phyloP scores from a whole-genome alignment of 306 rosid genomes.

The Inga laurina region DNA sequence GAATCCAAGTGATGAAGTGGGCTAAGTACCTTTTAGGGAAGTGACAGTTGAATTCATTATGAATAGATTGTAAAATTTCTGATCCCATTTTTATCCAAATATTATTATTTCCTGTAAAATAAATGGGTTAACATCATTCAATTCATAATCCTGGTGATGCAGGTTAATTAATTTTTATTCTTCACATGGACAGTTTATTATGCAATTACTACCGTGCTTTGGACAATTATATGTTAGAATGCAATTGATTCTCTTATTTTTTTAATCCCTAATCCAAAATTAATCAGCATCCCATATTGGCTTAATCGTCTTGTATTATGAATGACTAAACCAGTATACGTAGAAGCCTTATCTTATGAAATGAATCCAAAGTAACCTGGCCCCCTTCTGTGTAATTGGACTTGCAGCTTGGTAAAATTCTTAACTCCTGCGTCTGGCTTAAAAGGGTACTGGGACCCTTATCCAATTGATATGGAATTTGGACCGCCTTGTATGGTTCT shows the following conservation, averaged over 20 bases:
- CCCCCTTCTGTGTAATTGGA: constrained; percentile 23
- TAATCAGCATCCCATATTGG: constrained; percentile 2
- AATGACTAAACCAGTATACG: background rate
- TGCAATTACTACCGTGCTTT: background rate
- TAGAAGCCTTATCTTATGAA: constrained; percentile 15
- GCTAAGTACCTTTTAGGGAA: constrained; percentile 8
- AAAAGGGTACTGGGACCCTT: constrained; percentile 84
- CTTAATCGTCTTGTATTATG: background rate
- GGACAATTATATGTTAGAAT: background rate
- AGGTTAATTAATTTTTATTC: background rate
- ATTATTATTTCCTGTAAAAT: background rate
- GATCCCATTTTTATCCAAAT: background rate
- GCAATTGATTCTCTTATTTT: background rate
- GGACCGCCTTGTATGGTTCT: constrained; percentile 79
- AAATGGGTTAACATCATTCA: background rate
- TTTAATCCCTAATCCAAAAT: background rate
- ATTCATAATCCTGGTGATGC: background rate
- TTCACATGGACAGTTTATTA: background rate
- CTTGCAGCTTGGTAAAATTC: constrained; percentile 70
- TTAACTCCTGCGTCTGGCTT: constrained; percentile 71
- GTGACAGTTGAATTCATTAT: background rate
- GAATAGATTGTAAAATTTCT: background rate
- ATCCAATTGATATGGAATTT: constrained; percentile 84
- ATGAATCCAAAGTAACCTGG: background rate
- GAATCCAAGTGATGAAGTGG: background rate